Evolutionary conservation across 2,329 filamentous ascomycete genomes (phyloP).

Genomic region (Piedraia hortae): DNA sequence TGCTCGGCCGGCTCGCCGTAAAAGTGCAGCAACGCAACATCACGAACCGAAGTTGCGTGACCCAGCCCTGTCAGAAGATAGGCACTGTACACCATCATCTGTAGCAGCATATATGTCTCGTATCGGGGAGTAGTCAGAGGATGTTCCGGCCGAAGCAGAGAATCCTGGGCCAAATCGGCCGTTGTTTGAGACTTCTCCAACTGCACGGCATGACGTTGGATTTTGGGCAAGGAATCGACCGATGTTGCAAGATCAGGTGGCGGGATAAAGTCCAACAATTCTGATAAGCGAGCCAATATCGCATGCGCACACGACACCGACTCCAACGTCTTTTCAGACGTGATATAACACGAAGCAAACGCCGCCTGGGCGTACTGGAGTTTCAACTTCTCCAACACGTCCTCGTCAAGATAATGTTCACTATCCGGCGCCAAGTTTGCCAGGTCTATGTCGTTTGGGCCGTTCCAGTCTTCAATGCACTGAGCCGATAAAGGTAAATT

Average conservation of each 20-base stretch:
- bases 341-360: conserved; percentile 38
- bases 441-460: conserved; percentile 40
- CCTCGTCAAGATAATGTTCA: conserved; percentile 30
- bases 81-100: conserved; percentile 29
- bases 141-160: conserved; percentile 31
- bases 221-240: conserved; percentile 17
- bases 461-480: conserved; percentile 44
- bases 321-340: conserved; percentile 30
- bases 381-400: conserved; percentile 31
- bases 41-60: conserved; percentile 15
- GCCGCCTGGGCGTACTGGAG: conserved; percentile 38
- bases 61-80: conserved; percentile 18
- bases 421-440: conserved; percentile 19
- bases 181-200: conserved; percentile 10
- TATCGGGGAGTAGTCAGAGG: conserved; percentile 33
- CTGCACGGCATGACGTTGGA: conserved; percentile 13
- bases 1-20: conserved; percentile 37
- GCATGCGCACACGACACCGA: conserved; percentile 32
- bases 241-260: conserved; percentile 20
- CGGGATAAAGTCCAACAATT: conserved; percentile 31
- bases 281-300: conserved; percentile 30
- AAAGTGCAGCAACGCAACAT: conserved; percentile 31
- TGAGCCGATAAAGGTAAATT: conserved; percentile 35
- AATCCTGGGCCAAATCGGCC: conserved; percentile 14
- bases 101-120: conserved; percentile 29